Percentiles rank a stretch among this genome's conserved stretches.
phyloP scores from a whole-genome alignment of 2,329 filamentous ascomycete species.

The Clarireedia monteithiana region DNA sequence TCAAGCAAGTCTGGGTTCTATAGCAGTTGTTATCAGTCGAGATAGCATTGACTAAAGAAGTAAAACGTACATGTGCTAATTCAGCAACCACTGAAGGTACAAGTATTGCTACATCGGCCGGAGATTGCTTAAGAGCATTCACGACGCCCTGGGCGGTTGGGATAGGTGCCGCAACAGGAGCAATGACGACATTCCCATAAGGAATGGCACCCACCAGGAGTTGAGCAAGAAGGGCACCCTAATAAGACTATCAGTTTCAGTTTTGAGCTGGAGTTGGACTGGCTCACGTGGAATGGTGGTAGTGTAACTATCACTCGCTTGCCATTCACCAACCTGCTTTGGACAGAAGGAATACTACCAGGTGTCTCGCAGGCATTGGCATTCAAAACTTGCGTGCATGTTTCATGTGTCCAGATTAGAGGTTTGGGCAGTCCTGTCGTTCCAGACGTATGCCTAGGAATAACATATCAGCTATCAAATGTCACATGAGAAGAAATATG shows the following conservation, averaged over 20 bases:
- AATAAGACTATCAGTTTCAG: background rate
- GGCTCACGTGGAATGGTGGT: background rate
- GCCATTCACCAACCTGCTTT: background rate
- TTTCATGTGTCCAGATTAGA: background rate
- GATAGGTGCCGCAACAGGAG: background rate
- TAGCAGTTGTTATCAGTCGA: background rate
- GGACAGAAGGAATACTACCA: background rate
- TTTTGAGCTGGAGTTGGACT: background rate
- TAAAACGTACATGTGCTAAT: background rate
- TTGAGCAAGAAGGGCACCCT: background rate
- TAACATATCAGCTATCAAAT: background rate
- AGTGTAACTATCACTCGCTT: background rate
- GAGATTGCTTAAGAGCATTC: background rate
- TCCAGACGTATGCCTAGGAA: background rate
- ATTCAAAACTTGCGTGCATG: background rate
- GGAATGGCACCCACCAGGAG: background rate
- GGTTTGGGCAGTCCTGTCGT: background rate
- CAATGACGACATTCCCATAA: background rate
- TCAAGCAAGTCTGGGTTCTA: background rate
- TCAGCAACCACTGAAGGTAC: background rate
- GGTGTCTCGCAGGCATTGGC: background rate
- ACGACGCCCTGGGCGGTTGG: background rate
- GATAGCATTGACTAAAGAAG: background rate
- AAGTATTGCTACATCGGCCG: background rate
- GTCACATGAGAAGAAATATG: background rate